Evolutionary conservation across 225 moss, liverwort and hornwort species (phyloP).

Genomic region (Polytrichum commune): DNA sequence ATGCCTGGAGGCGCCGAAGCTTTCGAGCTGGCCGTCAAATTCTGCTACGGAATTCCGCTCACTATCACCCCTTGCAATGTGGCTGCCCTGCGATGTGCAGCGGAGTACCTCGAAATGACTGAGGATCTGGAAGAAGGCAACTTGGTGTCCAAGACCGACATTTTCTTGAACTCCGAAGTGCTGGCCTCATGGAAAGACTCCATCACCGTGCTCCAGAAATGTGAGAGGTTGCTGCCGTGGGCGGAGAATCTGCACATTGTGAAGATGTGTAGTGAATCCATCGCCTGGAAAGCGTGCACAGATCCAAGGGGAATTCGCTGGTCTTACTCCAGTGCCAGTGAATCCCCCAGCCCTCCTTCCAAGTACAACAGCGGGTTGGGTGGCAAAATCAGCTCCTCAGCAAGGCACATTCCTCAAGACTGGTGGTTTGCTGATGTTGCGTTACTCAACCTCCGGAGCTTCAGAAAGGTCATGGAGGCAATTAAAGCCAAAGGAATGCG

Average conservation of each 20-base stretch:
- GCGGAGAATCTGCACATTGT: constrained; percentile 79
- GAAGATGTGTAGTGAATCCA: constrained; percentile 80
- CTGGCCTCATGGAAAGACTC: constrained; percentile 94
- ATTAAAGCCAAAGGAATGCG: constrained; percentile 86
- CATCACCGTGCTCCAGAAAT: constrained; percentile 62
- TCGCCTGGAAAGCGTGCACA: constrained; percentile 92
- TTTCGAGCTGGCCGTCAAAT: constrained; percentile 83
- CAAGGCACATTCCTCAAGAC: constrained; percentile 59
- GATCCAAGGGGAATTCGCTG: constrained; percentile 87
- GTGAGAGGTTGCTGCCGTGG: constrained; percentile 59
- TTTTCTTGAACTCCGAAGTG: constrained; percentile 67
- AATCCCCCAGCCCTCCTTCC: constrained; percentile 43
- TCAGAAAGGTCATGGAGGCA: constrained; percentile 70
- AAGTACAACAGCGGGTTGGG: constrained; percentile 17
- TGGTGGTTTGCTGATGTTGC: constrained; percentile 91
- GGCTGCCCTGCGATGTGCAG: constrained; percentile 72
- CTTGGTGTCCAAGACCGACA: constrained; percentile 72
- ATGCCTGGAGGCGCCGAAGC: constrained; percentile 80
- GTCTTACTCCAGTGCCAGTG: constrained; percentile 72
- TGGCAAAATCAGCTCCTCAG: constrained; percentile 22
- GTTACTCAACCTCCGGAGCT: constrained; percentile 53
- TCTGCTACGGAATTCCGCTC: constrained; percentile 82
- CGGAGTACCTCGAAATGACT: constrained; percentile 91
- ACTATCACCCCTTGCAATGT: constrained; percentile 71
- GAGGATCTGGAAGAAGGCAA: constrained; percentile 77